These are phyloP conservation scores for Endocalyx cinctus DNA, from an alignment of 2,329 filamentous ascomycete species.

Conservation along the genomic window DNA sequence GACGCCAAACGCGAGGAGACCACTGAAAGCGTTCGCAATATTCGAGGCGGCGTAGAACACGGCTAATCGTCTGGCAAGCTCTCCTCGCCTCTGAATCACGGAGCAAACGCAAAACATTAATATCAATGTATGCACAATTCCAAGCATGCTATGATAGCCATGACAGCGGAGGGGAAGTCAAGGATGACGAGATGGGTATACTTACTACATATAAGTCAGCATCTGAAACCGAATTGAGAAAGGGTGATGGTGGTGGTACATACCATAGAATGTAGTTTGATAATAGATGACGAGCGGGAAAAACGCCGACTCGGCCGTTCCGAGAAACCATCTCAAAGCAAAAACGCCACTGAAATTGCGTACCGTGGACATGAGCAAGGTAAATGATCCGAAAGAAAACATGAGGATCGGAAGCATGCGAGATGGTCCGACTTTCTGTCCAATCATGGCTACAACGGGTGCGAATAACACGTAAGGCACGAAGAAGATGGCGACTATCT, in stretches of 20 bases:
- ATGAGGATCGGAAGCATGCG: constrained; percentile 60
- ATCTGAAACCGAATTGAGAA: no score
- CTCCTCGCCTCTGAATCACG: no score
- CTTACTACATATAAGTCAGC: no score
- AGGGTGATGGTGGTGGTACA: no score
- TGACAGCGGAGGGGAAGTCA: no score
- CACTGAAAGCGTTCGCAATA: constrained; percentile 59
- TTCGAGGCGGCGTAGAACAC: constrained; percentile 74
- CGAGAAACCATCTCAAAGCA: constrained; percentile 64
- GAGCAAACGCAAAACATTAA: no score
- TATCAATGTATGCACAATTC: no score
- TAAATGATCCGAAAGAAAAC: constrained; percentile 63
- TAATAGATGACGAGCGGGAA: constrained; percentile 61
- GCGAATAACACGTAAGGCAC: constrained; percentile 69
- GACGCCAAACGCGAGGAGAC: constrained; percentile 43
- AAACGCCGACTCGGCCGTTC: constrained; percentile 64
- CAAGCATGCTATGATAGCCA: no score
- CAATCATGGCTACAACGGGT: constrained; percentile 59
- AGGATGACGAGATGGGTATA: no score
- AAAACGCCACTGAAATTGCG: constrained; percentile 63
- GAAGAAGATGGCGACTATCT: constrained; percentile 66
- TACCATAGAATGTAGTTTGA: constrained; percentile 63
- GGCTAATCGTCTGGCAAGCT: constrained; percentile 65
- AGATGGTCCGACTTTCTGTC: constrained; percentile 63
- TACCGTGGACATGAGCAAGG: constrained; percentile 52